A percentile compares a stretch with the other conserved stretches of the same genome.
Conservation (phyloP, 768 basidiomycete genomes). For the Russula griseocarnosa region DNA sequence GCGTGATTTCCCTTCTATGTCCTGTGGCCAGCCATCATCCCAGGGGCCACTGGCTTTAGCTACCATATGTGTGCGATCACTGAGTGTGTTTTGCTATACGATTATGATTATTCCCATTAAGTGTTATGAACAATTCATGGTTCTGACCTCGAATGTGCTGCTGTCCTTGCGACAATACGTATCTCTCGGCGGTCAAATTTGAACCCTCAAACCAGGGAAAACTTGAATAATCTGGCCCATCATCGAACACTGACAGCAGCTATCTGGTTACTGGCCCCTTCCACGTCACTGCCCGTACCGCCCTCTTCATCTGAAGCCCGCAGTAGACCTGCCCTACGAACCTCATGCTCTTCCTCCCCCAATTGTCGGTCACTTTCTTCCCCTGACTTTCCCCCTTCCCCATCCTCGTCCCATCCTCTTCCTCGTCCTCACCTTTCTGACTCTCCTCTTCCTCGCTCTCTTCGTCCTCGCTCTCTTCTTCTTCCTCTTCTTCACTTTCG, state of each 20-base stretch:
- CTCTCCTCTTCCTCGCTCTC: slow-evolving; percentile 31
- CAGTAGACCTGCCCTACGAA: neutral
- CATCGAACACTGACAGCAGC: slow-evolving; percentile 1
- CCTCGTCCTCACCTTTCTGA: slow-evolving; percentile 38
- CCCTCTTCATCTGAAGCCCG: slow-evolving; percentile 10
- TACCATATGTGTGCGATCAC: neutral
- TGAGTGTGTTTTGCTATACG: neutral
- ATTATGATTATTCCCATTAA: too few relatives aligned
- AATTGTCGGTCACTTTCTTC: slow-evolving; percentile 34
- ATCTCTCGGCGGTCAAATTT: neutral
- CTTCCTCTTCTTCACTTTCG: slow-evolving; percentile 36
- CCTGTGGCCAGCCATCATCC: neutral
- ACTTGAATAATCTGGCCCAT: neutral
- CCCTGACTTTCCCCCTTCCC: slow-evolving; percentile 9
- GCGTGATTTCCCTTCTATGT: slow-evolving; percentile 4
- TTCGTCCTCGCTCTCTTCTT: slow-evolving; percentile 29
- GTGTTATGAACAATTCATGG: too few relatives aligned
- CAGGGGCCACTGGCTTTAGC: neutral
- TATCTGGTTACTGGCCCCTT: neutral
- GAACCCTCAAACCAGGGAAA: neutral
- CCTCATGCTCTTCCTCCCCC: slow-evolving; percentile 31
- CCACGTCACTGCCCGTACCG: slow-evolving; percentile 1
- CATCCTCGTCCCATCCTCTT: slow-evolving; percentile 27
- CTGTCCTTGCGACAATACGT: neutral
- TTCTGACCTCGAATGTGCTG: neutral